A percentile compares a stretch with the other conserved stretches of the same genome.
Evolutionary conservation across 2,329 filamentous ascomycete genomes (phyloP).

Genomic region (Calonectria hawksworthii): DNA sequence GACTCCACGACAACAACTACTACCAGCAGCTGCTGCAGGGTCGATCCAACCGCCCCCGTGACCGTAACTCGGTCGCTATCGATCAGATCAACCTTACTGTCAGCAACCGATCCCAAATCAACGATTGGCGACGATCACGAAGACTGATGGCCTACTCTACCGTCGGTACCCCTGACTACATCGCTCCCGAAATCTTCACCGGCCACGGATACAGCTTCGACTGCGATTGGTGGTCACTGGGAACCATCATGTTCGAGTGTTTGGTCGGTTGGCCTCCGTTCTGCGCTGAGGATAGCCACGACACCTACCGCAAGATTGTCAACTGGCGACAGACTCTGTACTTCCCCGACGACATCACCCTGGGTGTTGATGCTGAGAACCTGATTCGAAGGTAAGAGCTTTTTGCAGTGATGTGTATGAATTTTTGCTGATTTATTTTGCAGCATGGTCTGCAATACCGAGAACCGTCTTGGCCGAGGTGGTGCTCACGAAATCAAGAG

Average conservation of each 20-base stretch:
- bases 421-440: slow-evolving; percentile 27
- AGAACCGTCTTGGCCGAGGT: slow-evolving; percentile 89
- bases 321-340: slow-evolving; percentile 97
- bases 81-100: slow-evolving; percentile 99
- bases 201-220: slow-evolving; percentile 96
- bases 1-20: slow-evolving; percentile 97
- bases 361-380: slow-evolving; percentile 90
- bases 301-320: slow-evolving; percentile 99
- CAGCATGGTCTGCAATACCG: slow-evolving; percentile 93
- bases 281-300: slow-evolving; percentile 96
- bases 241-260: slow-evolving; percentile 99
- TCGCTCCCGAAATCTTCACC: slow-evolving; percentile 97
- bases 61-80: slow-evolving; percentile 93
- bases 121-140: slow-evolving; percentile 97
- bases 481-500: slow-evolving; percentile 93
- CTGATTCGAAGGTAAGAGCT: slow-evolving; percentile 86
- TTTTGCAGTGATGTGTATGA: neutral
- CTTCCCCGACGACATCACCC: slow-evolving; percentile 94
- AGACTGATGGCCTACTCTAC: slow-evolving; percentile 98
- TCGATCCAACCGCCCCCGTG: slow-evolving; percentile 78
- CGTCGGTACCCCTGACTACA: slow-evolving; percentile 98
- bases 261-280: slow-evolving; percentile 99
- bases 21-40: slow-evolving; percentile 96
- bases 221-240: slow-evolving; percentile 99
- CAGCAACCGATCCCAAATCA: slow-evolving; percentile 97